Conservation (phyloP, 805 yeast genomes). For the Candida rishiriensis region DNA sequence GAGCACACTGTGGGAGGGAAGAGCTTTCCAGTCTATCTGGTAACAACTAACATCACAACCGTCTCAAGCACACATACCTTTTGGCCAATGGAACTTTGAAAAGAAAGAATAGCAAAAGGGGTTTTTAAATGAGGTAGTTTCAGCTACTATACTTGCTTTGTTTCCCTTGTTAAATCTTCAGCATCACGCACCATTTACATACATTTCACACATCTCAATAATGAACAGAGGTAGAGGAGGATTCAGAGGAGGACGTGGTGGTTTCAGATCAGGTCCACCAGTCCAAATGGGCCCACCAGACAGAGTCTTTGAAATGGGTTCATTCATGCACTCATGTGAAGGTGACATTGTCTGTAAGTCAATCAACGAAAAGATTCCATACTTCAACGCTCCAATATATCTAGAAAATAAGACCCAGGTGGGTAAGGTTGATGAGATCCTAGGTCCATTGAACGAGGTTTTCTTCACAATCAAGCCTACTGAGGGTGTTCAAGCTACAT, state of each 20-base stretch:
- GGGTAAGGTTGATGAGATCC: slow-evolving; percentile 96
- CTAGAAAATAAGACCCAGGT: slow-evolving; percentile 93
- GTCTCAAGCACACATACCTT: too few relatives aligned
- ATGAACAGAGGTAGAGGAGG: slow-evolving; percentile 74
- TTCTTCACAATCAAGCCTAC: slow-evolving; percentile 93
- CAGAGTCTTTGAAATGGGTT: slow-evolving; percentile 89
- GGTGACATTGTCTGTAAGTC: slow-evolving; percentile 97
- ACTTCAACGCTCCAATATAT: slow-evolving; percentile 97
- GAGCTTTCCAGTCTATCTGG: too few relatives aligned
- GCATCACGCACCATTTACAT: too few relatives aligned
- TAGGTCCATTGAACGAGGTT: slow-evolving; percentile 98
- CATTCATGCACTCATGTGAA: slow-evolving; percentile 88
- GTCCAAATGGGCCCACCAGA: slow-evolving; percentile 96
- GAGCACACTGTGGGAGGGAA: too few relatives aligned
- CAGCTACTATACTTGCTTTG: too few relatives aligned
- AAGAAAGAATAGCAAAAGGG: too few relatives aligned
- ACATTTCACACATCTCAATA: background rate
- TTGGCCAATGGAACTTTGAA: too few relatives aligned
- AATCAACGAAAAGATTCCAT: slow-evolving; percentile 89
- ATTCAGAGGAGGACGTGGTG: slow-evolving; percentile 57
- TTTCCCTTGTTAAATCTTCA: too few relatives aligned
- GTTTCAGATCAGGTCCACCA: slow-evolving; percentile 62
- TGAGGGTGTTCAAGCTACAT: slow-evolving; percentile 92
- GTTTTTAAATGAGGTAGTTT: too few relatives aligned
- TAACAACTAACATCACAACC: too few relatives aligned